Evolutionary conservation across 345 rosid species (phyloP), one percentile per base, ranked within the genome.

Genomic region (Turnera subulata): DNA sequence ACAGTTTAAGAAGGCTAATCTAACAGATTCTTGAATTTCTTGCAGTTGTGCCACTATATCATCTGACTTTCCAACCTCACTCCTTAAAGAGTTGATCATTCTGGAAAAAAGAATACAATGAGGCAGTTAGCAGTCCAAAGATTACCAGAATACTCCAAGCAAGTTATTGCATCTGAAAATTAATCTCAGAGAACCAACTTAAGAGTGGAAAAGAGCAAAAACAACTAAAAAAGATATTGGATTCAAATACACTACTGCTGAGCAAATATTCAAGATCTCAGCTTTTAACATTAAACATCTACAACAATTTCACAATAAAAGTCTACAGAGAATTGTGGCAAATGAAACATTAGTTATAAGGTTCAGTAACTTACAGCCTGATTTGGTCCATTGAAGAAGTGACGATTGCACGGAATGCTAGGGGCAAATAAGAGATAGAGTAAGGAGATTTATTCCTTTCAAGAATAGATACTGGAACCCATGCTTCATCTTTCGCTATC

Each of bases 401-500:
- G 60, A 89, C 63, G 56, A 89, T 62, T n/a, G 92, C 81, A 73
- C 85, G 87, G 70, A 87, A 93, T 20, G 85, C 88, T 55, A 87
- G 82, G 63, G 99, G 99, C 79, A 89, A 74, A 80, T 73, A 85
- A 58, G 97, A 93, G 76, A 93, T 93, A 37, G 81, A 67, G 64
- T 85, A 87, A 26, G 94, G 92, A 73, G 99, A 89, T 71, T 71
- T 82, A 65, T 89, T 89, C 78, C 99, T 81, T 73, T 87, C 99
- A 67, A 93, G 97, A 71, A 83, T 68, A 55, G 92, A 89, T 18
- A 93, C 96, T 2, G 89, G 82, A 53, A 87, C 61, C 99, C 96
- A 93, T 19, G 84, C 81, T 78, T 93, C 97, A 53, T 87, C 92
- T 72, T 77, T 82, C 21, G 95, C 79, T 67, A 87, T 74, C 64